Base-by-base conservation (phyloP, 345 rosid genomes). In the Citrus cavaleriei region DNA sequence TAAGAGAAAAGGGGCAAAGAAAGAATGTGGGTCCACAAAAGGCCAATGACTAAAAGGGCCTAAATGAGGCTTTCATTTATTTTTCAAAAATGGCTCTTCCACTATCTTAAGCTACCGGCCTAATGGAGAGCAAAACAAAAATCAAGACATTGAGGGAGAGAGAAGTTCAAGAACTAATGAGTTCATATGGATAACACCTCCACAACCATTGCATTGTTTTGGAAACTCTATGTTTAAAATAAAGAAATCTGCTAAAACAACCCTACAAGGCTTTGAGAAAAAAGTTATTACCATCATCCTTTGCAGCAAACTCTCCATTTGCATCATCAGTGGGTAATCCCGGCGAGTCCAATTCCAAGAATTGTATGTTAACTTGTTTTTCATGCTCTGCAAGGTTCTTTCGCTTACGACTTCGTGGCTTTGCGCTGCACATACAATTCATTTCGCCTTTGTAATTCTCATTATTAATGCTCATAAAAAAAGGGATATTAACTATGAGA, bases 261-360 rank as follows among this genome's bases (percentile, higher is more conserved):
- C 34, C 49, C 55, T 55, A 35, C 24, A 18, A 71, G 70, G 57
- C 28, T 22, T n/a, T 76, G 30, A 61, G 63, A 69, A 40, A 66
- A 68, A 42, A 77, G 80, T 32, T n/a, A 46, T 82, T 87, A 90
- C 94, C 96, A 78, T 70, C 82, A 79, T 87, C 86, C 82, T 87
- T 87, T 74, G 82, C 82, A 79, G 77, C 51, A 60, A 63, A 25
- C 73, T 80, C 90, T 73, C 74, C 84, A 71, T 73, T 81, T 81
- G 70, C 72, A 73, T 80, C 79, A 71, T 84, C 91, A 19, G 69
- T 49, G 54, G 78, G 84, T 72, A 83, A 81, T 70, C 70, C 82
- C 69, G 92, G 88, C 13, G 93, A 83, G 81, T 90, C 95, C 85
- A 93, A 30, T 74, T 89, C 92, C 87, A 93, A 84, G 80, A 91